Evolutionary conservation across 805 yeast genomes (phyloP), one percentile per base, ranked within the genome.

Genomic region (Lipomyces kockii): DNA sequence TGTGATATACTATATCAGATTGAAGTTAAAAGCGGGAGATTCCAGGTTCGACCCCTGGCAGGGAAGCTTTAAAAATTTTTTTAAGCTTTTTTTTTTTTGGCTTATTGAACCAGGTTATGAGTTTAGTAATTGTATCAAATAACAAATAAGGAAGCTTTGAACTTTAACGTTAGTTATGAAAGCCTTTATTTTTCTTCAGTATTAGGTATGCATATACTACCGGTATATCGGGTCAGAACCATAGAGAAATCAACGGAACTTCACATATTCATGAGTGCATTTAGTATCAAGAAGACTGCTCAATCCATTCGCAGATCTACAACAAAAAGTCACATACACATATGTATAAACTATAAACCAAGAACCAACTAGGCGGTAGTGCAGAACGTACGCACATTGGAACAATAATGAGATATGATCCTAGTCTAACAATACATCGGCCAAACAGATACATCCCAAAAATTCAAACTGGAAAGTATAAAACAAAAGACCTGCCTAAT

Each of bases 31-130:
- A 71, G 73, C 73, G 73, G 70, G 70, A 71, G 73, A 71, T 64
- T 71, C 73, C 74, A 71, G 74, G 74, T 71, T 71, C 74, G 74
- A 71, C 69, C 73, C 74, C 74, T 71, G 74, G 74, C 71, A 68
- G 60, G 74, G 74, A 71, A 68, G 74, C 61, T 49, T 57, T 63
- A 62, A 62, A n/a, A n/a, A n/a, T n/a, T n/a, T 62, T 70, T 67
- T 63, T 52, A 25, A 25, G 27, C 58, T 67, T 46, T 34, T 61
- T 65, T 61, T 43, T 46, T 57, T 57, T 32, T 27, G n/a, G 0
- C 8, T 5, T 29, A 35, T 25, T 25, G 27, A 25, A 2, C 27
- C 1, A 2, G 2, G 27, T 25, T 25, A 35, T 8, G 14, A 35
- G 39, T 9, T 11, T 35, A 12, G 14, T 35, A 9, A 35, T 35